These are phyloP conservation scores for Lactarius indigo DNA, from an alignment of 768 basidiomycete species.

Conservation along the genomic window DNA sequence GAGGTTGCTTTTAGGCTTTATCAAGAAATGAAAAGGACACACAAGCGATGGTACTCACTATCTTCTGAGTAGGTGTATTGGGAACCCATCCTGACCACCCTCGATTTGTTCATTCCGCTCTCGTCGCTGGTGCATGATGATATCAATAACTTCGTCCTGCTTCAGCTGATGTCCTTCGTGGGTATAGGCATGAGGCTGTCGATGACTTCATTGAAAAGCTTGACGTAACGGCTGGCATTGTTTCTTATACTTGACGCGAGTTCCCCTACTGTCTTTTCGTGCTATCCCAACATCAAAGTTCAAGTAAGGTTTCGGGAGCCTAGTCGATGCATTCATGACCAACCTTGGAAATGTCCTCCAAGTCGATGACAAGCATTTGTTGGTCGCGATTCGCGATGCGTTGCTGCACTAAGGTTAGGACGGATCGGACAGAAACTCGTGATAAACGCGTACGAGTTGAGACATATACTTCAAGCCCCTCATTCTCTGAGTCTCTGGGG, in stretches of 20 bases:
- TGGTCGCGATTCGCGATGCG: slow-evolving; percentile 89
- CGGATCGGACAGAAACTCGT: slow-evolving; percentile 7
- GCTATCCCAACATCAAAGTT: no score
- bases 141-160: slow-evolving; percentile 92
- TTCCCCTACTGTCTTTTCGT: slow-evolving; percentile 65
- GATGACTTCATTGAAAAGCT: slow-evolving; percentile 84
- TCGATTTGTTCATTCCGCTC: slow-evolving; percentile 84
- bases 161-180: slow-evolving; percentile 87
- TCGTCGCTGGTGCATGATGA: slow-evolving; percentile 90
- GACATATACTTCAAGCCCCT: slow-evolving; percentile 72
- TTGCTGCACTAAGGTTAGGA: slow-evolving; percentile 55
- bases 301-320: no score
- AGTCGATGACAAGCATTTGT: slow-evolving; percentile 80
- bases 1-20: slow-evolving; percentile 60
- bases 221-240: slow-evolving; percentile 88
- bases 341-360: slow-evolving; percentile 83
- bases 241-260: slow-evolving; percentile 74
- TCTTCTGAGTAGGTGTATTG: slow-evolving; percentile 85
- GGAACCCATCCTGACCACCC: slow-evolving; percentile 74
- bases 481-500: slow-evolving; percentile 32
- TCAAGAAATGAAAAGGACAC: slow-evolving; percentile 17
- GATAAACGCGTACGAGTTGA: slow-evolving; percentile 59
- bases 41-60: slow-evolving; percentile 63
- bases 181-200: slow-evolving; percentile 81
- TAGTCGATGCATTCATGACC: slow-evolving; percentile 25